These are phyloP conservation scores for Thalia dealbata DNA, from an alignment of 176 grass and related monocot species.

Conservation along the genomic window DNA sequence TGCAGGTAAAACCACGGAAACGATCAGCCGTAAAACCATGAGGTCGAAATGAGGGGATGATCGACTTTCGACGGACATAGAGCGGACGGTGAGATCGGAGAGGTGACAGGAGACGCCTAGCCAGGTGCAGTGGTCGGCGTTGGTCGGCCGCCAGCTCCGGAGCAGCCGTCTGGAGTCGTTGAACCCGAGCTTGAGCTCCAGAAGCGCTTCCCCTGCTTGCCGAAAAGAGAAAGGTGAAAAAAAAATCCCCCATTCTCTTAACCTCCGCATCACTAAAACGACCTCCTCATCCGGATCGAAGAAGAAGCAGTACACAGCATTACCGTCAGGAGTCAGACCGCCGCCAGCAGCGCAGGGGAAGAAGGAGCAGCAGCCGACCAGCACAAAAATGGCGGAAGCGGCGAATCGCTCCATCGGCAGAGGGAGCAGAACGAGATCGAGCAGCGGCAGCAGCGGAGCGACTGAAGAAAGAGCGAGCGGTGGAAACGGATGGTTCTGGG, in stretches of 20 bases:
- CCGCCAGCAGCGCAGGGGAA: background rate
- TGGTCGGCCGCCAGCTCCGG: slow-evolving; percentile 46
- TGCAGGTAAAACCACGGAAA: slow-evolving; percentile 17
- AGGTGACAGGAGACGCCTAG: slow-evolving; percentile 82
- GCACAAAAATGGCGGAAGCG: background rate
- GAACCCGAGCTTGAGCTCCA: slow-evolving; percentile 71
- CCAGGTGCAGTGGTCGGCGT: slow-evolving; percentile 71
- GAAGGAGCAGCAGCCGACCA: no score
- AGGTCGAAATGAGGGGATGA: slow-evolving; percentile 58
- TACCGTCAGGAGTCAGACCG: slow-evolving; percentile 4
- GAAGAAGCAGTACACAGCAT: background rate
- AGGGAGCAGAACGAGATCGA: background rate
- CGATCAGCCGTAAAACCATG: slow-evolving; percentile 1
- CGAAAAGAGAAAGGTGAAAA: no score
- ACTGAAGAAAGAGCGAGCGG: no score
- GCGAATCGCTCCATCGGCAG: background rate
- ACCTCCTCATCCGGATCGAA: background rate
- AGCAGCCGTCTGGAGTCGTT: slow-evolving; percentile 57
- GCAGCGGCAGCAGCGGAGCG: no score
- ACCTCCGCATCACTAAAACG: background rate
- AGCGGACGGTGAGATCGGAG: slow-evolving; percentile 90
- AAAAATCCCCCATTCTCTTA: background rate
- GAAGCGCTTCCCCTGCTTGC: slow-evolving; percentile 50
- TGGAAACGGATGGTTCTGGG: no score
- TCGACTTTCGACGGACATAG: slow-evolving; percentile 38